These are phyloP conservation scores for Periconia sp. DNA, from an alignment of 2,329 filamentous ascomycete species.

Conservation along the genomic window DNA sequence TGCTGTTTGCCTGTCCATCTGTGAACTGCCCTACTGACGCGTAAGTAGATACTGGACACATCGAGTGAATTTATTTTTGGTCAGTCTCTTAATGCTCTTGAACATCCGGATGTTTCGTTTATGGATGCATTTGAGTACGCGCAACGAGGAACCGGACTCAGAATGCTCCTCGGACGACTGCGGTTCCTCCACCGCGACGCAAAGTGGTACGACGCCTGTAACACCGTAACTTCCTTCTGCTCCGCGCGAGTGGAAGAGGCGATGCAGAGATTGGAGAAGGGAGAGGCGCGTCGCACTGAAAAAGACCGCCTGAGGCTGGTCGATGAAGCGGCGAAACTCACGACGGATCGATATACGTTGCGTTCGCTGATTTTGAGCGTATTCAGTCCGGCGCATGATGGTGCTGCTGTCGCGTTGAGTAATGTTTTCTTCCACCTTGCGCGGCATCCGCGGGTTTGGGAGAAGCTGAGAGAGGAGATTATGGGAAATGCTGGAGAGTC, in stretches of 20 bases:
- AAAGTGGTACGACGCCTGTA: conserved; percentile 11
- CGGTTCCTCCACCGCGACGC: conserved; percentile 13
- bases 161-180: conserved; percentile 4
- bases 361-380: conserved; percentile 16
- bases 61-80: conserved; percentile 15
- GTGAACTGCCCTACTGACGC: neutral
- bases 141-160: conserved; percentile 11
- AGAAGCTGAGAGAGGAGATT: neutral
- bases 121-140: conserved; percentile 15
- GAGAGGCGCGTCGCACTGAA: too few species aligned
- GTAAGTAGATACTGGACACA: conserved; percentile 6
- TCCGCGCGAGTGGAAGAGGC: neutral
- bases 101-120: conserved; percentile 1
- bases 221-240: conserved; percentile 10
- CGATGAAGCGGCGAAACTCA: conserved; percentile 17
- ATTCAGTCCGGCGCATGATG: conserved; percentile 20
- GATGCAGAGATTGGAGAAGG: neutral
- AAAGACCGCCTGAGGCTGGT: conserved; percentile 5
- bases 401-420: conserved; percentile 13
- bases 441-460: neutral
- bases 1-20: neutral
- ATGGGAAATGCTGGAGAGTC: neutral
- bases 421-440: conserved; percentile 7
- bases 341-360: conserved; percentile 14
- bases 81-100: conserved; percentile 5